A percentile compares a stretch with the other conserved stretches of the same genome.
These are phyloP conservation scores for Fusarium hainanense DNA, from an alignment of 2,329 filamentous ascomycete genomes.

Conservation along the genomic window DNA sequence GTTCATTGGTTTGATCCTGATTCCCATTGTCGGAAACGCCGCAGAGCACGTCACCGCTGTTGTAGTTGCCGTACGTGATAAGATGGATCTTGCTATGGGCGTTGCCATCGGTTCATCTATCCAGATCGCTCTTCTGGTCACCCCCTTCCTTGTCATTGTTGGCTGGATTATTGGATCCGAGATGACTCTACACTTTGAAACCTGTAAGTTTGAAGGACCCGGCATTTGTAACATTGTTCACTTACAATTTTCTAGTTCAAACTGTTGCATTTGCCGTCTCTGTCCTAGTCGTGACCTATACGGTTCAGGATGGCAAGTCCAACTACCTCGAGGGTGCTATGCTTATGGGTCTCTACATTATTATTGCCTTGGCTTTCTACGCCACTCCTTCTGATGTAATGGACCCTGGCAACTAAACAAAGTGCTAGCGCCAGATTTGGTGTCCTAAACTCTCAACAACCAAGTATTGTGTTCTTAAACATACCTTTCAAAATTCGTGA, in stretches of 20 bases:
- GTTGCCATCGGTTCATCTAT: slow-evolving; percentile 85
- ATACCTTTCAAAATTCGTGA: not conserved
- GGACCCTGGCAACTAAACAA: slow-evolving; percentile 47
- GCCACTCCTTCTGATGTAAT: slow-evolving; percentile 63
- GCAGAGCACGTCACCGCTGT: slow-evolving; percentile 86
- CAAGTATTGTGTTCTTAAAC: not conserved
- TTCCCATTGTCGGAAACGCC: slow-evolving; percentile 83
- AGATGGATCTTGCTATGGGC: slow-evolving; percentile 79
- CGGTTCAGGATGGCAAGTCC: slow-evolving; percentile 82
- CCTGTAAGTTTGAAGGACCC: slow-evolving; percentile 48
- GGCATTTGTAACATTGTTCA: not conserved
- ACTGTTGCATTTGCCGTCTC: slow-evolving; percentile 82
- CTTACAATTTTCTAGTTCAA: slow-evolving; percentile 63
- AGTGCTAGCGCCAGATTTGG: not conserved
- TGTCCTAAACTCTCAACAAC: not conserved
- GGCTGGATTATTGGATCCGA: slow-evolving; percentile 79
- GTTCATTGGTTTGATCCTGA: slow-evolving; percentile 82
- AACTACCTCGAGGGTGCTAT: slow-evolving; percentile 88
- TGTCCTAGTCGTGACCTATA: slow-evolving; percentile 79
- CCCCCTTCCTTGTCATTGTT: slow-evolving; percentile 81
- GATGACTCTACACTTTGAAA: slow-evolving; percentile 86
- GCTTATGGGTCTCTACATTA: slow-evolving; percentile 65
- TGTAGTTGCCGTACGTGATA: slow-evolving; percentile 81
- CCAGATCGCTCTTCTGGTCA: slow-evolving; percentile 85
- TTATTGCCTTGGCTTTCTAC: slow-evolving; percentile 71